Base-by-base conservation (phyloP, 257 asterid species). In the Petrea volubilis region DNA sequence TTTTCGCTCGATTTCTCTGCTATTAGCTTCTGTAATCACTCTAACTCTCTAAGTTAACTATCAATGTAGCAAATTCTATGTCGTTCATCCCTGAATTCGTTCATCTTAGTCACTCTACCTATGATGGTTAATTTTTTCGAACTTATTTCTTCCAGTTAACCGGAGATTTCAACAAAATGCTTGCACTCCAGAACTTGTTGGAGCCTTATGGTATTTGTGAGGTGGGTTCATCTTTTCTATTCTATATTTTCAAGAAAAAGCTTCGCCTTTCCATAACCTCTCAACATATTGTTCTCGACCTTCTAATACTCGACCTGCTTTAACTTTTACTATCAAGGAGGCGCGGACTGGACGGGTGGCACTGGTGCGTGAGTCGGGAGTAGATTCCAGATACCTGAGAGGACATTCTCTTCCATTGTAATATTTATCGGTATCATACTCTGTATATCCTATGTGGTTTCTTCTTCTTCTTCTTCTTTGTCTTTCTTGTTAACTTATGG, bases 261-360 rank as follows among this genome's bases (percentile, higher is more conserved):
- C n/a, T n/a, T n/a, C n/a, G n/a, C n/a, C n/a, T n/a, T n/a, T n/a
- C n/a, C n/a, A n/a, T n/a, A n/a, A n/a, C n/a, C n/a, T n/a, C n/a
- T n/a, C n/a, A n/a, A n/a, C n/a, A n/a, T n/a, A n/a, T n/a, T n/a
- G 38, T 43, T 53, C 27, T n/a, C n/a, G 12, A 24, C 17, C 7
- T 36, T 70, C 65, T 51, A 50, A 58, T 7, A 1, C 0, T 13
- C 36, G 21, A 41, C 38, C 47, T 7, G 23, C 21, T 49, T 51
- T n/a, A n/a, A 24, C 7, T 38, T 11, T 21, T 43, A 55, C 67
- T 7, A 68, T 89, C 7, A 71, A 91, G 97, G 97, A 89, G 82
- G 97, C 95, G 9, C 81, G 97, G 73, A 91, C 97, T 0, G 96
- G 97, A 58, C 86, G 97, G 75, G 86, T 89, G 78, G 97, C 96